These are phyloP conservation scores for Breviolum minutum DNA, from an alignment of 73 alveolate species.

Conservation along the genomic window DNA sequence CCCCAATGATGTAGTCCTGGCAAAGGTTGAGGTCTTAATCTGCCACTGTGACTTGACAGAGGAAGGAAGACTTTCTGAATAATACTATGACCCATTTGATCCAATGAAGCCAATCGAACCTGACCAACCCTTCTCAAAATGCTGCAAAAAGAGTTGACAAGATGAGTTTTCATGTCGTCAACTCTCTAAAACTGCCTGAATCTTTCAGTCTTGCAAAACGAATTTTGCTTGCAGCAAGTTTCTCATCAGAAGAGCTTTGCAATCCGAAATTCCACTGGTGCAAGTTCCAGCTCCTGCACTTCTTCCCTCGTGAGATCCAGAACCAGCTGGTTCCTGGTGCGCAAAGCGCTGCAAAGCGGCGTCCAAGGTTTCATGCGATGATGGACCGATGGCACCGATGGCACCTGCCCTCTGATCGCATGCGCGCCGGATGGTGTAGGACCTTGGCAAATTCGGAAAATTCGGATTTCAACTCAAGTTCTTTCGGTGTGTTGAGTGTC, in stretches of 20 bases:
- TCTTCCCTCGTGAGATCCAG: conserved; percentile 58
- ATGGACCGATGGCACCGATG: neutral
- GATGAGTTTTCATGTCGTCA: too few relatives aligned
- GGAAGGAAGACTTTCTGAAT: neutral
- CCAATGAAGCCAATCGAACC: too few relatives aligned
- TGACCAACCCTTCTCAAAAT: too few relatives aligned
- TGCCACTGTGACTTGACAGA: neutral
- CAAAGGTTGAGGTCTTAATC: too few relatives aligned
- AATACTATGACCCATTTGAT: too few relatives aligned
- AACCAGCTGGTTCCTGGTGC: conserved; percentile 72
- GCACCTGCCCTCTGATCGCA: conserved; percentile 89
- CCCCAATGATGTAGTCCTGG: conserved; percentile 71
- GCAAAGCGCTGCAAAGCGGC: neutral
- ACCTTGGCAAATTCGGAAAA: neutral
- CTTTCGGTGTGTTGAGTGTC: neutral
- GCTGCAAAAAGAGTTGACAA: too few relatives aligned
- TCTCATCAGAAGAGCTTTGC: neutral
- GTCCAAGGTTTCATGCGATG: neutral
- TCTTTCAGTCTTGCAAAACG: neutral
- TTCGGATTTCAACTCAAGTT: too few relatives aligned
- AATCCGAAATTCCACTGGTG: neutral
- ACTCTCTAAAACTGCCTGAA: neutral
- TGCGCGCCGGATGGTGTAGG: conserved; percentile 67
- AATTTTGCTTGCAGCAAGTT: neutral
- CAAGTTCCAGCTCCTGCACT: conserved; percentile 18